These are phyloP conservation scores for Aureobasidium namibiae DNA, from an alignment of 2,329 filamentous ascomycete species.

Conservation along the genomic window DNA sequence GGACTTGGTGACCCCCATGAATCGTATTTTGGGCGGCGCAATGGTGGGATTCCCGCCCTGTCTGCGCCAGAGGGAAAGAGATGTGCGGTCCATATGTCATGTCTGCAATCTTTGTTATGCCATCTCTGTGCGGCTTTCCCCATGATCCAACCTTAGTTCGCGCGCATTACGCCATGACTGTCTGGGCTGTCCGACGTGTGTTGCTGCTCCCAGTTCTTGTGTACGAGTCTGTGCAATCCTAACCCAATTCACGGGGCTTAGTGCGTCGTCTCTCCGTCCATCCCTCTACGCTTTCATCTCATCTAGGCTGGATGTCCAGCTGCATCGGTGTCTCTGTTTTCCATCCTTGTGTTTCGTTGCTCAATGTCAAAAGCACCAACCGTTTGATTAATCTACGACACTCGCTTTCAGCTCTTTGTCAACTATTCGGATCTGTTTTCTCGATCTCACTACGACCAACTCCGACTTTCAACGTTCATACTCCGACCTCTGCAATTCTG, in stretches of 20 bases:
- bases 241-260: not conserved
- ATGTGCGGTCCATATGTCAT: constrained; percentile 11
- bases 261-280: not conserved
- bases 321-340: not conserved
- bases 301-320: constrained; percentile 7
- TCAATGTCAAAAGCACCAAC: not conserved
- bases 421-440: not conserved
- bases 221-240: constrained; percentile 8
- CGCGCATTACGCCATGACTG: constrained; percentile 12
- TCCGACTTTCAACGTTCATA: not conserved
- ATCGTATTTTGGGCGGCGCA: not conserved
- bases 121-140: constrained; percentile 2
- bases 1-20: constrained; percentile 4
- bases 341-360: not conserved
- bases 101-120: constrained; percentile 8
- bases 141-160: constrained; percentile 11
- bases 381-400: not conserved
- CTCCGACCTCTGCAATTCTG: constrained; percentile 2
- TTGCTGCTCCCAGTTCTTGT: constrained; percentile 1
- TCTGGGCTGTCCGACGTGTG: constrained; percentile 8
- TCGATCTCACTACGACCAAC: not conserved
- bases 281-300: not conserved
- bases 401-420: not conserved
- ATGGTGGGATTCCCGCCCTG: not conserved
- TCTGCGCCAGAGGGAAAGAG: constrained; percentile 5